Evolutionary conservation across 345 rosid genomes (phyloP).

Genomic region (Hypericum androsaemum): DNA sequence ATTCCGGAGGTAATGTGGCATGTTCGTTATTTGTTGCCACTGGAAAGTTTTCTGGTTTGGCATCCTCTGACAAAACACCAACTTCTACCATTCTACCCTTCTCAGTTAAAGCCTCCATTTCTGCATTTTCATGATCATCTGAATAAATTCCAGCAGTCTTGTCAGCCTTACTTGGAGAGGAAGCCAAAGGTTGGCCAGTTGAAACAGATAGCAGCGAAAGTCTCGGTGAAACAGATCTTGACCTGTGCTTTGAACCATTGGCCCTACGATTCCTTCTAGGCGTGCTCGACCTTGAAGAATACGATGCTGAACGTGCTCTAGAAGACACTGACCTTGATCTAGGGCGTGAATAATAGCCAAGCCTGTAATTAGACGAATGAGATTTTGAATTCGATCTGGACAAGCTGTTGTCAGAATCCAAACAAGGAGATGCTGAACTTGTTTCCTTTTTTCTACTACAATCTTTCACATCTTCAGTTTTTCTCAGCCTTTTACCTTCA

Average conservation of each 20-base stretch:
- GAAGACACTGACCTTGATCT: conserved; percentile 10
- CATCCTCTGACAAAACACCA: conserved; percentile 13
- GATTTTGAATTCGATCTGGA: conserved; percentile 18
- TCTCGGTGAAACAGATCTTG: conserved; percentile 18
- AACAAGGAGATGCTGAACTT: conserved; percentile 18
- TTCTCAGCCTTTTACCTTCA: conserved; percentile 19
- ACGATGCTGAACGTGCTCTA: conserved; percentile 14
- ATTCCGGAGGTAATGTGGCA: conserved; percentile 8
- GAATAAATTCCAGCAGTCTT: conserved; percentile 11
- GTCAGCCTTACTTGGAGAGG: conserved; percentile 21
- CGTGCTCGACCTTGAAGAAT: conserved; percentile 19
- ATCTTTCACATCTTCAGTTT: conserved; percentile 14
- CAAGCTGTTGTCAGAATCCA: conserved; percentile 15
- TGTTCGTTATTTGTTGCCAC: conserved; percentile 6
- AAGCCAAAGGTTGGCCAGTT: conserved; percentile 14
- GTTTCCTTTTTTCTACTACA: conserved; percentile 20
- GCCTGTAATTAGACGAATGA: conserved; percentile 16
- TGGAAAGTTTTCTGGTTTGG: conserved; percentile 10
- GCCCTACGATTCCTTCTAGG: not conserved
- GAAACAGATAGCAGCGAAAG: conserved; percentile 21
- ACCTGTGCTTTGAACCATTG: conserved; percentile 1
- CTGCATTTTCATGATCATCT: conserved; percentile 13
- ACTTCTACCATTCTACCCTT: conserved; percentile 1
- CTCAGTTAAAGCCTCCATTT: conserved; percentile 18
- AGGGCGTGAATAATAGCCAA: conserved; percentile 6